phyloP scores from a whole-genome alignment of 2,329 filamentous ascomycete genomes.

The Meredithiella fracta region DNA sequence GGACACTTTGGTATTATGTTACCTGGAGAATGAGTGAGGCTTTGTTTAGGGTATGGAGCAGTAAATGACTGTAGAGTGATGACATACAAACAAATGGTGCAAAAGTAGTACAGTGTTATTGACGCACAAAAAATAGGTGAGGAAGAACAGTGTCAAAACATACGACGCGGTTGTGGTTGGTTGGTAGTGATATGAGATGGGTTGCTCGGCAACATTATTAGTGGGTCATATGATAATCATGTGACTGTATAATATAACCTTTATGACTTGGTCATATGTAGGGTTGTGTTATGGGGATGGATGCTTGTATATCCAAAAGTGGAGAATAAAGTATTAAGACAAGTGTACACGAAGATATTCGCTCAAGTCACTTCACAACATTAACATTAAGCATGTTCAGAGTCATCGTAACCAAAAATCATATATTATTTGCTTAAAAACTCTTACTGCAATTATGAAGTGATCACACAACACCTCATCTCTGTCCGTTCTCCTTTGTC shows the following conservation, averaged over 20 bases:
- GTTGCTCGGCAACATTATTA: slow-evolving; percentile 1
- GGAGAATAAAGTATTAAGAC: too few species aligned
- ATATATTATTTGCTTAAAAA: too few species aligned
- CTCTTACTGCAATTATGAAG: too few species aligned
- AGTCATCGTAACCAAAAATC: too few species aligned
- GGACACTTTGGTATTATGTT: not conserved
- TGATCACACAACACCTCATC: not conserved
- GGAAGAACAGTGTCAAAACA: not conserved
- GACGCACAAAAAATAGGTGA: not conserved
- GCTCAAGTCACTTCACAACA: too few species aligned
- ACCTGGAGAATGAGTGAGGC: not conserved
- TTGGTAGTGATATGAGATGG: not conserved
- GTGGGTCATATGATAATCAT: not conserved
- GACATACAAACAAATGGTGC: not conserved
- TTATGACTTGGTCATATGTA: not conserved
- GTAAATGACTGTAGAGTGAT: not conserved
- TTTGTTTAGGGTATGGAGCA: not conserved
- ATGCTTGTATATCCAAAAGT: too few species aligned
- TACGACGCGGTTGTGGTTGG: slow-evolving; percentile 1
- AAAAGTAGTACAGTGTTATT: not conserved
- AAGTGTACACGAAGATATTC: too few species aligned
- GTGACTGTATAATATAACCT: not conserved
- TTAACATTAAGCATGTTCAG: too few species aligned
- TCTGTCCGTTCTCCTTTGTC: not conserved
- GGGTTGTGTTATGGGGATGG: not conserved